phyloP scores from a whole-genome alignment of 805 yeast genomes.

The Wickerhamomyces hampshirensis region DNA sequence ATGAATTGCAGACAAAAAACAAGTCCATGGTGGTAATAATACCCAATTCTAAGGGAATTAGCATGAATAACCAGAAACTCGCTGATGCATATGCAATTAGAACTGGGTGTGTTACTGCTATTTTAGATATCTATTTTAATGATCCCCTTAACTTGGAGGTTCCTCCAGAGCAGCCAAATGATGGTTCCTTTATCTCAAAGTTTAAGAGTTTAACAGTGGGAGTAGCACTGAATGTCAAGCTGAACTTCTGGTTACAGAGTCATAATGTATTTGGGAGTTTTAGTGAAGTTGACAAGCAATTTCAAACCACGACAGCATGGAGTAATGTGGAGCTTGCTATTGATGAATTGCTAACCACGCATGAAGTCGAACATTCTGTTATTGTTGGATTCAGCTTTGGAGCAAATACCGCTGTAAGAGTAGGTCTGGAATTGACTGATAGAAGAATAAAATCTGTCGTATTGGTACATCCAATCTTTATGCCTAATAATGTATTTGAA shows the following conservation, averaged over 20 bases:
- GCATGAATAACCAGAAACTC: conserved; percentile 21
- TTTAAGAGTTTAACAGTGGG: conserved; percentile 18
- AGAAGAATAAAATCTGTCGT: conserved; percentile 15
- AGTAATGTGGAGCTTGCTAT: conserved; percentile 10
- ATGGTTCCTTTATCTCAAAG: conserved; percentile 12
- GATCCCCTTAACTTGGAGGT: conserved; percentile 16
- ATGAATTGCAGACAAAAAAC: conserved; percentile 21
- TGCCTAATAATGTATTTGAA: conserved; percentile 16
- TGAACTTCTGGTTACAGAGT: conserved; percentile 20
- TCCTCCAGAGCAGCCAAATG: neutral
- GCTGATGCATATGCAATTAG: conserved; percentile 25
- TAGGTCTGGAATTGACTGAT: conserved; percentile 16
- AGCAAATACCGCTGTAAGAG: conserved; percentile 19
- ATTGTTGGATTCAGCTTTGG: conserved; percentile 25
- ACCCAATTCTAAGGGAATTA: conserved; percentile 23
- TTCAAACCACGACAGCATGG: conserved; percentile 20
- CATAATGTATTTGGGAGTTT: conserved; percentile 21
- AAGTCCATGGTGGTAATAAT: conserved; percentile 23
- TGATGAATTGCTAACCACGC: conserved; percentile 16
- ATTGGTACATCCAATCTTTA: conserved; percentile 20
- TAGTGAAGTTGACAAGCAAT: conserved; percentile 11
- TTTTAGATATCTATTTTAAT: conserved; percentile 19
- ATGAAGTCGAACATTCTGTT: conserved; percentile 15
- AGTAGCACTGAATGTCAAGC: conserved; percentile 13
- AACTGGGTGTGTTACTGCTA: conserved; percentile 24